Base-by-base conservation (phyloP, 192 early-diverging fungal species). In the Coemansia sp. region DNA sequence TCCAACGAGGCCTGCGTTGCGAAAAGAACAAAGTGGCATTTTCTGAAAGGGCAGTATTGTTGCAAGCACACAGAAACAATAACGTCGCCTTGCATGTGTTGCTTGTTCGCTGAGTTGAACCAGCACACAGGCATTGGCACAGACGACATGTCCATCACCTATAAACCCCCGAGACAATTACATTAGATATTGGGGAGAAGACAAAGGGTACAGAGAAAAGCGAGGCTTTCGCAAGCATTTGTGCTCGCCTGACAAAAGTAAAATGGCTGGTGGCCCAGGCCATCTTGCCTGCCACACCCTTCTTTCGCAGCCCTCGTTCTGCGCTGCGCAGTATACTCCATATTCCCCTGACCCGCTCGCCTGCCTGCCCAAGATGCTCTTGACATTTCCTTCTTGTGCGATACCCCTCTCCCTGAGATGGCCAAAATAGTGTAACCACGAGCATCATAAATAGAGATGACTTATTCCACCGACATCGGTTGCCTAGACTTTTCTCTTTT, bases 141-240 rank as follows among this genome's bases (percentile, higher is more conserved):
- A 35, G 5, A 35, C 34, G 10, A 43, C 40, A 13, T 7, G 40
- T 43, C 34, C 34, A 35, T 43, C 15, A n/a, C n/a, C n/a, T n/a
- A n/a, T n/a, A n/a, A n/a, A n/a, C n/a, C n/a, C n/a, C 39, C 39
- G 48, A 51, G 16, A 51, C 48, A 51, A 51, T 51, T 25, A 25
- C 48, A 10, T 26, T 26, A 2, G 8, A 13, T 13, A 13, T 51
- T 51, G 48, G 48, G 48, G 25, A 23, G 10, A 26, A 51, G 48
- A 43, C 40, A 43, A 43, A 43, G 18, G 1, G 4, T 43, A 13
- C 12, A 5, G 7, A 51, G 21, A 26, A 51, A 51, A 51, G 25
- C 43, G 39, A 40, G 39, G 39, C 39, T 40, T 40, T 7, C 16
- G 9, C 39, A 40, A 40, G 16, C 39, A 15, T 8, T 40, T 40